These are phyloP conservation scores for Lachnellula cervina DNA, from an alignment of 2,329 filamentous ascomycete species.

Conservation along the genomic window DNA sequence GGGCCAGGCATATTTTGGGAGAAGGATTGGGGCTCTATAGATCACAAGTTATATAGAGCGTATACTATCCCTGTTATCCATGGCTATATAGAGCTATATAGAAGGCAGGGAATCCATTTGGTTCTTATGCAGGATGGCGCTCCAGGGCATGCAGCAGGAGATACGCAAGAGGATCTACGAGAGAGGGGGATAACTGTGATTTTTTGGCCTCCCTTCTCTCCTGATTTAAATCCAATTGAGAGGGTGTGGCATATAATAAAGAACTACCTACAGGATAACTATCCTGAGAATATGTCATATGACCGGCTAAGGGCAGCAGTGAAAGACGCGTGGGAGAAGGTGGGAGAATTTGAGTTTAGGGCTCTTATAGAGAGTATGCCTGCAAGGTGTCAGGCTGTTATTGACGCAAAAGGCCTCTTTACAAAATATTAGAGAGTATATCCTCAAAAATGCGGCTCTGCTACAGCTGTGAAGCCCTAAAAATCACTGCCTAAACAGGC, in stretches of 20 bases:
- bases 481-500: no score
- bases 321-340: conserved; percentile 4
- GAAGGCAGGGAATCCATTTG: background rate
- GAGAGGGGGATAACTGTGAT: background rate
- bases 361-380: conserved; percentile 1
- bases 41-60: background rate
- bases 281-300: conserved; percentile 1
- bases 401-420: conserved; percentile 6
- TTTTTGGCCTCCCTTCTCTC: background rate
- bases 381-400: conserved; percentile 3
- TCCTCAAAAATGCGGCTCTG: background rate
- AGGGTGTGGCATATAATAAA: conserved; percentile 5
- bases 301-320: background rate
- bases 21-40: conserved; percentile 1
- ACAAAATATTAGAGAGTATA: conserved; percentile 4
- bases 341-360: background rate
- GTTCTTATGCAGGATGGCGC: background rate
- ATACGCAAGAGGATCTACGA: background rate
- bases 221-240: background rate
- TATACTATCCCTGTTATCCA: background rate
- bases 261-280: conserved; percentile 5
- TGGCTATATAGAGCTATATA: background rate
- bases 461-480: background rate
- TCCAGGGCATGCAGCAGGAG: background rate
- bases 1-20: background rate